These are phyloP conservation scores for Leishmania turanica DNA, from an alignment of 208 protist species.

Conservation along the genomic window DNA sequence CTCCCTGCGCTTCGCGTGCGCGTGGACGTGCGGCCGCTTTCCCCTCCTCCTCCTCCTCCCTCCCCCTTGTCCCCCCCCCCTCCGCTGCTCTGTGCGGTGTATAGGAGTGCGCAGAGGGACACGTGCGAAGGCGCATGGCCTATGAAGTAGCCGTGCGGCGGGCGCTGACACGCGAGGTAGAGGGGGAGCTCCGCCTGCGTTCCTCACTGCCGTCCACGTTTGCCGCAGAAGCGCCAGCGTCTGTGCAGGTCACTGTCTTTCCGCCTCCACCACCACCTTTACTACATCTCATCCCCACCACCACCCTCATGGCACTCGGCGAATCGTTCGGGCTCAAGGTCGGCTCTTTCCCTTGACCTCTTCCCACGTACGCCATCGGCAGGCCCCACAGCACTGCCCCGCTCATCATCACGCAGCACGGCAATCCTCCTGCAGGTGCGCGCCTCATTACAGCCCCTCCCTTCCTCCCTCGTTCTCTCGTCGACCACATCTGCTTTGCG, in stretches of 20 bases:
- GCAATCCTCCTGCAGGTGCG: neutral
- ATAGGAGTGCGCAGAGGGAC: neutral
- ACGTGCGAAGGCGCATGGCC: neutral
- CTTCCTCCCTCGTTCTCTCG: neutral
- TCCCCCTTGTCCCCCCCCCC: neutral
- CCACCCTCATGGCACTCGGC: neutral
- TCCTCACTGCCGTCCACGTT: neutral
- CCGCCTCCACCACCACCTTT: neutral
- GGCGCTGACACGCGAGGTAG: neutral
- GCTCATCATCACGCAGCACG: neutral
- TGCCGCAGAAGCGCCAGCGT: neutral
- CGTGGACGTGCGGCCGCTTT: neutral
- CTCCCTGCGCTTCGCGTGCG: neutral
- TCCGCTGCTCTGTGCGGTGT: neutral
- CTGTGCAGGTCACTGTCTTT: conserved; percentile 6
- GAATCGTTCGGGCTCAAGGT: neutral
- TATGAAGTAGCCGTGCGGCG: neutral
- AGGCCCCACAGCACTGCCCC: neutral
- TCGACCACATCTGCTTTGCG: neutral
- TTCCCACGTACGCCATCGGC: neutral
- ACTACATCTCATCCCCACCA: neutral
- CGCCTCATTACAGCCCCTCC: neutral
- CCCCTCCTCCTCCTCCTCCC: too few relatives aligned
- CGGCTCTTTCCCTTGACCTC: neutral
- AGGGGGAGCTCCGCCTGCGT: neutral